These are phyloP conservation scores for Tolypocladium endophyticum DNA, from an alignment of 2,329 filamentous ascomycete species.

Conservation along the genomic window DNA sequence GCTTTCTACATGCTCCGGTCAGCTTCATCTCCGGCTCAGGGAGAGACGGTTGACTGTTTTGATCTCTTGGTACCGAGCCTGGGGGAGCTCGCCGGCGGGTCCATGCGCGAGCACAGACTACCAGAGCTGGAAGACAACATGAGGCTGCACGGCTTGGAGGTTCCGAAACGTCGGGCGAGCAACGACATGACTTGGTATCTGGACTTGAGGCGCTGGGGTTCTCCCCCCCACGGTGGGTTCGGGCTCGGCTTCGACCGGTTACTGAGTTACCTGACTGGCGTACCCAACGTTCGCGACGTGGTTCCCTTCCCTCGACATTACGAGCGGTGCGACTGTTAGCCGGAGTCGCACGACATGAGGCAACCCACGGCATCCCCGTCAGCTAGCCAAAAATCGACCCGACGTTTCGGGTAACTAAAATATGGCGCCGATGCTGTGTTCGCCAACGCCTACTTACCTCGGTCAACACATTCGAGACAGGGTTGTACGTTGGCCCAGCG, in stretches of 20 bases:
- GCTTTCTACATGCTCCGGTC: slow-evolving; percentile 63
- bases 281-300: slow-evolving; percentile 73
- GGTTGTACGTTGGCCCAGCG: not conserved
- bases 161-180: slow-evolving; percentile 18
- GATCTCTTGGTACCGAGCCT: slow-evolving; percentile 79
- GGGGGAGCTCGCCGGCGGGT: slow-evolving; percentile 81
- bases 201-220: slow-evolving; percentile 83
- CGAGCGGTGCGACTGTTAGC: slow-evolving; percentile 49
- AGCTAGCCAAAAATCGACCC: not conserved
- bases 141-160: slow-evolving; percentile 52
- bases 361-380: not conserved
- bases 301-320: slow-evolving; percentile 75
- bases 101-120: slow-evolving; percentile 75
- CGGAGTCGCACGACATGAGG: slow-evolving; percentile 1
- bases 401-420: not conserved
- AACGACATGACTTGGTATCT: slow-evolving; percentile 67
- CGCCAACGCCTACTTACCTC: slow-evolving; percentile 1
- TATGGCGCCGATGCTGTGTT: slow-evolving; percentile 1
- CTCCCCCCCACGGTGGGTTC: slow-evolving; percentile 83
- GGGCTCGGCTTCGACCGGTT: slow-evolving; percentile 84
- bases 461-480: not conserved
- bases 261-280: slow-evolving; percentile 71
- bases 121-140: slow-evolving; percentile 59
- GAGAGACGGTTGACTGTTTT: slow-evolving; percentile 72
- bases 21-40: slow-evolving; percentile 14